Percentiles rank a stretch among this genome's conserved stretches.
Evolutionary conservation across 2,329 filamentous ascomycete species (phyloP).

Genomic region (Fusarium xyrophilum): DNA sequence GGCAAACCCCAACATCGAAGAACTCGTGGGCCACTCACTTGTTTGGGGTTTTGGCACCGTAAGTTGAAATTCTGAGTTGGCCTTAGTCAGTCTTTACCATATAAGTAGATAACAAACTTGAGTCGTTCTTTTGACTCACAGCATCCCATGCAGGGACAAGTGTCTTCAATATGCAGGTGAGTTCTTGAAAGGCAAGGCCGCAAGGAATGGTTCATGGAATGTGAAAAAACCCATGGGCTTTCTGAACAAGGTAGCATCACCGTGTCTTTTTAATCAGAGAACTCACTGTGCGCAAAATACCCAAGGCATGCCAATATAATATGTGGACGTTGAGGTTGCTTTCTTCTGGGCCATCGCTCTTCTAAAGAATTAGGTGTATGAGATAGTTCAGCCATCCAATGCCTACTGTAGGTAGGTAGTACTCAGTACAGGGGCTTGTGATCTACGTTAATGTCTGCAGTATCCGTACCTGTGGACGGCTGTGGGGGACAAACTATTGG

Average conservation of each 20-base stretch:
- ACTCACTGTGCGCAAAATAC: not conserved
- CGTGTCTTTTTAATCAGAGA: not conserved
- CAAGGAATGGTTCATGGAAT: slow-evolving; percentile 11
- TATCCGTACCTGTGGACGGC: not conserved
- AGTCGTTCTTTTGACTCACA: slow-evolving; percentile 36
- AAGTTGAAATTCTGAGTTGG: slow-evolving; percentile 29
- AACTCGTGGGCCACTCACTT: slow-evolving; percentile 12
- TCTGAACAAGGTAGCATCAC: not conserved
- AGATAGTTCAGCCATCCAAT: not conserved
- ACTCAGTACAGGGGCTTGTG: not conserved
- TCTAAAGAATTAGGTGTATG: not conserved
- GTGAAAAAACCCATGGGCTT: not conserved
- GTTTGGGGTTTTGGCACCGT: slow-evolving; percentile 28
- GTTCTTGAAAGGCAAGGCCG: not conserved
- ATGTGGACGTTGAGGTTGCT: not conserved
- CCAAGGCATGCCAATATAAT: not conserved
- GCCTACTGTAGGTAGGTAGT: no score
- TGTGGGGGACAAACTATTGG: not conserved
- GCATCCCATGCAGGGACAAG: not conserved
- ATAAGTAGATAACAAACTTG: slow-evolving; percentile 23
- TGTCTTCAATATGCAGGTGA: not conserved
- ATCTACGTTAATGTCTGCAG: not conserved
- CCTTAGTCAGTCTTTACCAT: slow-evolving; percentile 41
- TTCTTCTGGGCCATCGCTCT: not conserved
- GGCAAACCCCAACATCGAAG: slow-evolving; percentile 13